Percentiles rank a stretch among this genome's conserved stretches.
These are phyloP conservation scores for Protomyces gravidus DNA, from an alignment of 1,139 yeast genomes.

Conservation along the genomic window DNA sequence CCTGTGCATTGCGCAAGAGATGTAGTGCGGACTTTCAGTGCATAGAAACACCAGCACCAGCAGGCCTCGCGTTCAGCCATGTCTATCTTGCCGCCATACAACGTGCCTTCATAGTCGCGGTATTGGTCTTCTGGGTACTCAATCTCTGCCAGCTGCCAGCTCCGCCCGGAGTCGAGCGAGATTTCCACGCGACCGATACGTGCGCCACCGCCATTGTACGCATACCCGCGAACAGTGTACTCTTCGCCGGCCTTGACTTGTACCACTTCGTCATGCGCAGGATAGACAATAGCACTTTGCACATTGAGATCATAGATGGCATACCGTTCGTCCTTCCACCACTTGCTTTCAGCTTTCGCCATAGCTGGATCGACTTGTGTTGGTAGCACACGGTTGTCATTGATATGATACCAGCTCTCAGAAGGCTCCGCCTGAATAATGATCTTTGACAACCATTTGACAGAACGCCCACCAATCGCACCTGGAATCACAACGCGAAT, in stretches of 20 bases:
- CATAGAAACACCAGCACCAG: slow-evolving; percentile 43
- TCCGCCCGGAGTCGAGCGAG: slow-evolving; percentile 40
- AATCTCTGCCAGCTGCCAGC: slow-evolving; percentile 39
- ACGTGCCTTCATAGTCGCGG: slow-evolving; percentile 37
- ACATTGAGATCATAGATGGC: slow-evolving; percentile 40
- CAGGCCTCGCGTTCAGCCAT: slow-evolving; percentile 39
- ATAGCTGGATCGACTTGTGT: slow-evolving; percentile 41
- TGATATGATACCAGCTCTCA: slow-evolving; percentile 41
- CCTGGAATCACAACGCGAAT: slow-evolving; percentile 42
- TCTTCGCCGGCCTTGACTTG: slow-evolving; percentile 27
- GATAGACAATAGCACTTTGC: slow-evolving; percentile 40
- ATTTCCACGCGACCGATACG: slow-evolving; percentile 41
- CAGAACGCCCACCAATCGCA: slow-evolving; percentile 43
- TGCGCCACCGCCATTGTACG: slow-evolving; percentile 43
- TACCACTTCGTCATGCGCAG: slow-evolving; percentile 38
- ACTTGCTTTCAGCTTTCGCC: slow-evolving; percentile 38
- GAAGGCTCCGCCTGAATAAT: slow-evolving; percentile 40
- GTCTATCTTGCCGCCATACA: slow-evolving; percentile 42
- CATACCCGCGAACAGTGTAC: slow-evolving; percentile 40
- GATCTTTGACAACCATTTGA: slow-evolving; percentile 40
- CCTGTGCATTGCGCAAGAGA: slow-evolving; percentile 37
- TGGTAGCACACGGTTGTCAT: slow-evolving; percentile 42
- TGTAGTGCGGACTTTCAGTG: slow-evolving; percentile 35
- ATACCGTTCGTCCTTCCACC: slow-evolving; percentile 43
- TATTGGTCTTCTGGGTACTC: slow-evolving; percentile 41